Percentiles rank a stretch among this genome's conserved stretches.
Conservation (phyloP, 257 asterid genomes). For the Solanum infundibuliforme region DNA sequence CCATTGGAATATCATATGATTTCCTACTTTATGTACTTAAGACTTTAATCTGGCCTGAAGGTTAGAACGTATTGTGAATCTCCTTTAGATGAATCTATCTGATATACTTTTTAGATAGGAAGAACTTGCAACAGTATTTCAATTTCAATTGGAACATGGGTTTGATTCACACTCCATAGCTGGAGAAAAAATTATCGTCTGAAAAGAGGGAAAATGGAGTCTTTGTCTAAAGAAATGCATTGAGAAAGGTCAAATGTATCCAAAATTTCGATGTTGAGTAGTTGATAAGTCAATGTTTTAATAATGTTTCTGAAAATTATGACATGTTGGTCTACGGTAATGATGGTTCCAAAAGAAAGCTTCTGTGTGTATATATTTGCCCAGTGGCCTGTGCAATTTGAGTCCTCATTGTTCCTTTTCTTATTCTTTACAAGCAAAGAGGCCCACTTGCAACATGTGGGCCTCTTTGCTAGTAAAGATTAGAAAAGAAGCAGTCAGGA, state of each 20-base stretch:
- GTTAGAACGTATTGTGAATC: neutral
- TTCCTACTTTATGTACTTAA: neutral
- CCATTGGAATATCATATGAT: neutral
- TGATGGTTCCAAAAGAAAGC: constrained; percentile 16
- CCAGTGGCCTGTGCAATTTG: constrained; percentile 59
- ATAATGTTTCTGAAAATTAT: constrained; percentile 26
- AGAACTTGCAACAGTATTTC: neutral
- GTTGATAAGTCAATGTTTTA: constrained; percentile 53
- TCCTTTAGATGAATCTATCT: neutral
- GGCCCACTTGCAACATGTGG: constrained; percentile 41
- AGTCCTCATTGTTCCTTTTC: constrained; percentile 67
- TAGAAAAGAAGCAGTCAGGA: too few species aligned
- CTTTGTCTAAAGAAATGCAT: neutral
- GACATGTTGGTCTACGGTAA: neutral
- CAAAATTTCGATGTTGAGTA: constrained; percentile 19
- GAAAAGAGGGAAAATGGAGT: neutral
- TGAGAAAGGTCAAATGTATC: too few species aligned
- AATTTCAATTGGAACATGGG: neutral
- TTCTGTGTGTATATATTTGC: constrained; percentile 52
- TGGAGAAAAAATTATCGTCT: neutral
- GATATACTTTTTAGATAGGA: neutral
- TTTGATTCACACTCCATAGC: neutral
- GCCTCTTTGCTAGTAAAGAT: too few species aligned
- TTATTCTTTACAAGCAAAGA: constrained; percentile 57
- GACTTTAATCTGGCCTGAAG: neutral